Conservation (phyloP, 441 rosid species). For the Adansonia gregorii region DNA sequence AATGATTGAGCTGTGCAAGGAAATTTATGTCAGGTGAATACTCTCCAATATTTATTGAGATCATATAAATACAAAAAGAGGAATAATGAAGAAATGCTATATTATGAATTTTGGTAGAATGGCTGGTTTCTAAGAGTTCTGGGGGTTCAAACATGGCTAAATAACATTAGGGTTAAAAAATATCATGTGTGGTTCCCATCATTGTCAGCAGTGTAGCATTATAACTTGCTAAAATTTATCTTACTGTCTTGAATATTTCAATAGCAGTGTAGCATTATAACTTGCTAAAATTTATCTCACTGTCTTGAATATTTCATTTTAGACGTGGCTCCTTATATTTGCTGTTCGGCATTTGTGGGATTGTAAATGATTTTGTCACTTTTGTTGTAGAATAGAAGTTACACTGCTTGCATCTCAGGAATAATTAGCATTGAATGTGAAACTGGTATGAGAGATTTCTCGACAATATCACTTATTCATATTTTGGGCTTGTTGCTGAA, state of each 20-base stretch:
- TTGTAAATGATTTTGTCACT: neutral
- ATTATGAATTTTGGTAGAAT: neutral
- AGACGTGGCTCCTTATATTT: neutral
- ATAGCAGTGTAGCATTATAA: neutral
- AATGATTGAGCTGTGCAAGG: slow-evolving; percentile 1
- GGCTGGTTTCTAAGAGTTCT: neutral
- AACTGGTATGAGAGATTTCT: neutral
- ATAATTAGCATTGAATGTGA: neutral
- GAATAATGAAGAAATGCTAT: neutral
- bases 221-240: neutral
- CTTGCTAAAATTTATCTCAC: neutral
- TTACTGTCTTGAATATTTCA: neutral
- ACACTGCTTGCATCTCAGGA: slow-evolving; percentile 10
- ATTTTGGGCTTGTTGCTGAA: neutral
- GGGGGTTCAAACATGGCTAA: slow-evolving; percentile 17
- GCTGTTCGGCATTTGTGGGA: neutral
- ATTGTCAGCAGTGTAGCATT: neutral
- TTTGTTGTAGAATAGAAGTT: slow-evolving; percentile 2
- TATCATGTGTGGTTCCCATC: neutral
- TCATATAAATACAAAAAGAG: neutral
- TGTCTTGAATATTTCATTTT: neutral
- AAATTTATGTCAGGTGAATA: slow-evolving; percentile 10
- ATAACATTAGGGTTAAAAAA: slow-evolving; percentile 1
- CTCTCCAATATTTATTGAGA: neutral
- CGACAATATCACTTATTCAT: neutral